phyloP scores from a whole-genome alignment of 2,329 filamentous ascomycete species.

The Penicillium nordicum region DNA sequence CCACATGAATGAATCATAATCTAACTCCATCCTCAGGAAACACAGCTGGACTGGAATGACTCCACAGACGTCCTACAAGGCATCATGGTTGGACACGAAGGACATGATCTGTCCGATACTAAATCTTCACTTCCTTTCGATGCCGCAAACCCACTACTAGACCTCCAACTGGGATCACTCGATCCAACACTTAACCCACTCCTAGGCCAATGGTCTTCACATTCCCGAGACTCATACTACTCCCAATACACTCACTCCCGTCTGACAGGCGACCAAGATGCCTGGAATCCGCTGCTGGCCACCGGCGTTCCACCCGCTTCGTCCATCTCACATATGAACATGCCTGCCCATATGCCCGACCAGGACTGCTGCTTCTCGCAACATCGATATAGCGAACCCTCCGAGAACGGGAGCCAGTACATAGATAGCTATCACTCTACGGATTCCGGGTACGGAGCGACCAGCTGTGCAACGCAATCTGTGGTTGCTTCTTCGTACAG shows the following conservation, averaged over 20 bases:
- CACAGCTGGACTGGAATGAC: conserved; percentile 21
- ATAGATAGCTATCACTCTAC: conserved; percentile 27
- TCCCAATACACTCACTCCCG: conserved; percentile 21
- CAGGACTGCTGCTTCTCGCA: conserved; percentile 24
- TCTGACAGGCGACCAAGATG: conserved; percentile 25
- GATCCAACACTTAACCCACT: conserved; percentile 13
- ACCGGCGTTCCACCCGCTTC: conserved; percentile 25
- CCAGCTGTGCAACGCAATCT: conserved; percentile 29
- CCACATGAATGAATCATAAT: neutral
- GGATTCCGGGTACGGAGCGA: conserved; percentile 39
- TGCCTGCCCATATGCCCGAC: conserved; percentile 17
- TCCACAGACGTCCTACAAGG: conserved; percentile 33
- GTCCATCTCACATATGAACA: conserved; percentile 18
- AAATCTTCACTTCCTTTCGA: conserved; percentile 14
- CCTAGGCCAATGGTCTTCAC: conserved; percentile 22
- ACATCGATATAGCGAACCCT: conserved; percentile 28
- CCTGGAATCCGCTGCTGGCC: conserved; percentile 34
- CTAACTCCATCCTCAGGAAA: conserved; percentile 3
- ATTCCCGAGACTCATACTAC: conserved; percentile 20
- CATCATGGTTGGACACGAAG: conserved; percentile 24
- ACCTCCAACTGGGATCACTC: conserved; percentile 23
- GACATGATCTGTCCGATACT: conserved; percentile 3
- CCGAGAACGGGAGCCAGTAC: conserved; percentile 34
- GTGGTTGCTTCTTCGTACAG: conserved; percentile 28
- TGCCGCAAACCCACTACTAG: conserved; percentile 22